Evolutionary conservation across 768 basidiomycete genomes (phyloP), one percentile per base, ranked within the genome.

Genomic region (Termitomyces sp.): DNA sequence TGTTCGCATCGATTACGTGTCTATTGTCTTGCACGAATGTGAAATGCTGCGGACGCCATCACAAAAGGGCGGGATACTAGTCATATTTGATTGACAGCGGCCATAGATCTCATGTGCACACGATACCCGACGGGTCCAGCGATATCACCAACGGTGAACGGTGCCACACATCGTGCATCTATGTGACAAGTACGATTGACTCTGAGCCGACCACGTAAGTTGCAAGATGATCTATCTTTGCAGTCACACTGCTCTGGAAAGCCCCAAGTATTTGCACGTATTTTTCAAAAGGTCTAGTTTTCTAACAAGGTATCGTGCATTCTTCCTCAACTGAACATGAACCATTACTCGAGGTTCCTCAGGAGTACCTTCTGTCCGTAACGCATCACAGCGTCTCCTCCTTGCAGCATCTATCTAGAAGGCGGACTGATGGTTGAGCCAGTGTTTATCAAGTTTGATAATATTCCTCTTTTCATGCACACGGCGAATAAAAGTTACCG

Each of bases 1-100:
- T 65, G 64, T 22, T 51, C 64, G 62, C 35, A 48, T 54, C 36
- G 48, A 56, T 56, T 56, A 30, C 35, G 36, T 40, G 46, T 26
- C 53, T 9, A 28, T 24, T 18, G 45, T 28, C 1, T 16, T 26
- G 7, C 22, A 26, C 24, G 2, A 26, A 16, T 45, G 24, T 46
- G 45, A 46, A 38, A 38, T 38, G 38, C 6, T 5, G 7, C 7
- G 18, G 18, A 18, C 18, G n/a, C 6, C 18, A n/a, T 38, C 38
- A 40, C 38, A 40, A 8, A n/a, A 18, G 7, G 16, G 38, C 12
- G 6, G 6, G 3, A 6, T 7, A 18, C 18, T 18, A n/a, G 16
- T 40, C 18, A 40, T n/a, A 42, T 42, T 49, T 26, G 48, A 16
- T 50, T 50, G 49, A 24, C 49, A 35, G 49, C 33, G 6, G 14